phyloP scores from a whole-genome alignment of 768 basidiomycete genomes.

The Strobilomyces echinocephalus region DNA sequence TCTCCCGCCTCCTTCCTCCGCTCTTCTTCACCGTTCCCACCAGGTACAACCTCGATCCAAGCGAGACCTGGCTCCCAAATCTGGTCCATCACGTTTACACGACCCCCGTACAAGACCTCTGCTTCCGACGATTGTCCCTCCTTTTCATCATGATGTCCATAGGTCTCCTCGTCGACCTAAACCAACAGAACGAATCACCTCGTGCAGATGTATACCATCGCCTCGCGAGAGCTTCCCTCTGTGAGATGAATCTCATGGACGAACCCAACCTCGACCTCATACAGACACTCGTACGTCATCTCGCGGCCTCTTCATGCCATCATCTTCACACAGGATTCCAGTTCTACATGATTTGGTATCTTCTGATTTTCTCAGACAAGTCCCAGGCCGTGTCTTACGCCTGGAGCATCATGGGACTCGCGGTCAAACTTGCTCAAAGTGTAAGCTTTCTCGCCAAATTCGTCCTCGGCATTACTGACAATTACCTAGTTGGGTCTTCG shows the following conservation, averaged over 20 bases:
- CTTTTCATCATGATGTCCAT: conserved; percentile 71
- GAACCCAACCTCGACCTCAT: conserved; percentile 71
- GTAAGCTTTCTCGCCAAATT: conserved; percentile 37
- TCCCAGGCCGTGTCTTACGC: conserved; percentile 69
- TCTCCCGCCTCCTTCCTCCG: background rate
- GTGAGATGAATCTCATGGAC: conserved; percentile 71
- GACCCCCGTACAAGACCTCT: conserved; percentile 53
- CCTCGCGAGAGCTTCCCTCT: conserved; percentile 61
- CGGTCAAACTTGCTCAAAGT: conserved; percentile 67
- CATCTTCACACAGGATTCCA: conserved; percentile 37
- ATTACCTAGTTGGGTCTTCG: conserved; percentile 56
- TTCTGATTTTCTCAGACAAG: conserved; percentile 69
- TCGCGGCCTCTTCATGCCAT: background rate
- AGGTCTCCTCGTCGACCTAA: conserved; percentile 64
- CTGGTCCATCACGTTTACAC: conserved; percentile 65
- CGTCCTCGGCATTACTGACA: conserved; percentile 4
- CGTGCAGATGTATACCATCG: conserved; percentile 64
- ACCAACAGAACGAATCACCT: conserved; percentile 47
- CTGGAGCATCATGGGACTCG: conserved; percentile 73
- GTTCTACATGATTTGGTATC: conserved; percentile 74
- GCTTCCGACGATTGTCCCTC: conserved; percentile 62
- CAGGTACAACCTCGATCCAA: conserved; percentile 66
- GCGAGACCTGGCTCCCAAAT: conserved; percentile 66
- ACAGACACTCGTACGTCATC: conserved; percentile 52
- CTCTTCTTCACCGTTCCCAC: conserved; percentile 4